phyloP scores from a whole-genome alignment of 352 stramenopile species.

The Pythium insidiosum region DNA sequence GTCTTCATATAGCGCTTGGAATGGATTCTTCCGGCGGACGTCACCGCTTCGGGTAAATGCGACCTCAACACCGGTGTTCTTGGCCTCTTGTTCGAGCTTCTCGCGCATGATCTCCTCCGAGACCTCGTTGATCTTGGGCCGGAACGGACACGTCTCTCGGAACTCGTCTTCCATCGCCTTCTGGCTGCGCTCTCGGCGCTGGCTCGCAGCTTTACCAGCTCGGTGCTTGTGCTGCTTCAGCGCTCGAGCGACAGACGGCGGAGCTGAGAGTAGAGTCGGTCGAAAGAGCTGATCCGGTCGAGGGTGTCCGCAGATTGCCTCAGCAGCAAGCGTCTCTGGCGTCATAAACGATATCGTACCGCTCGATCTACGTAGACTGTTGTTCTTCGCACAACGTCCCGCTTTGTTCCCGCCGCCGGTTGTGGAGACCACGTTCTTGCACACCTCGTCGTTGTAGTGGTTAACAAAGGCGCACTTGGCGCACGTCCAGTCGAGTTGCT shows the following conservation, averaged over 20 bases:
- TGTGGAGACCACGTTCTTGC: slow-evolving; percentile 40
- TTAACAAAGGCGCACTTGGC: slow-evolving; percentile 69
- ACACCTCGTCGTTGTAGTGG: slow-evolving; percentile 38
- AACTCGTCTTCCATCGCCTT: slow-evolving; percentile 60
- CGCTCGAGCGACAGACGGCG: slow-evolving; percentile 16
- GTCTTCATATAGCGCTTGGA: slow-evolving; percentile 68
- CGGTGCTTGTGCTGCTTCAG: slow-evolving; percentile 29
- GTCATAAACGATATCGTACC: no score
- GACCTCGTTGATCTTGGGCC: slow-evolving; percentile 60
- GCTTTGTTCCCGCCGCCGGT: neutral
- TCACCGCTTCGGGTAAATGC: slow-evolving; percentile 12
- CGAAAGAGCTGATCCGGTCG: slow-evolving; percentile 62
- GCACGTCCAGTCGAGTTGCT: slow-evolving; percentile 71
- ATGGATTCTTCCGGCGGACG: slow-evolving; percentile 32
- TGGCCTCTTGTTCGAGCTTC: slow-evolving; percentile 39
- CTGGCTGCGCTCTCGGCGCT: slow-evolving; percentile 40
- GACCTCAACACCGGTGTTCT: slow-evolving; percentile 11
- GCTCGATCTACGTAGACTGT: no score
- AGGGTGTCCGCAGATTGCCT: slow-evolving; percentile 39
- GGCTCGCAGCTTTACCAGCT: slow-evolving; percentile 16
- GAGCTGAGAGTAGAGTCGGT: slow-evolving; percentile 43
- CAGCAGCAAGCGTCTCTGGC: slow-evolving; percentile 16
- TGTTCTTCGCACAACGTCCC: neutral
- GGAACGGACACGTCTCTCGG: slow-evolving; percentile 53
- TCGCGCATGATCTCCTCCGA: slow-evolving; percentile 72